Percentiles rank a stretch among this genome's conserved stretches.
Evolutionary conservation across 306 rosid genomes (phyloP).

Genomic region (Dryas drummondii): DNA sequence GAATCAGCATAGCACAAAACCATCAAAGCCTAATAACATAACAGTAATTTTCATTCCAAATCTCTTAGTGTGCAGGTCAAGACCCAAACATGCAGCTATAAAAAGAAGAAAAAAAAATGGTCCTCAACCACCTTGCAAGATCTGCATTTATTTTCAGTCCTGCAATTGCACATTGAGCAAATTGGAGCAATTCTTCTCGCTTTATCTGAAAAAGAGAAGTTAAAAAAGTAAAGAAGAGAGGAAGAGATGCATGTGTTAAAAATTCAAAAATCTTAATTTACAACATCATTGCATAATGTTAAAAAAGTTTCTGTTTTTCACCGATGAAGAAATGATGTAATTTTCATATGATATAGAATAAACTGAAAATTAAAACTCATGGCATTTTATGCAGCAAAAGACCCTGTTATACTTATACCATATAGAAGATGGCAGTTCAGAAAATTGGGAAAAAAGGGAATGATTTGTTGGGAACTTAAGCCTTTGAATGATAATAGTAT

Average conservation of each 20-base stretch:
- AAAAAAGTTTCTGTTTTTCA: not conserved
- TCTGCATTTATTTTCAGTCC: conserved; percentile 83
- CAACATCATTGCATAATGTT: not conserved
- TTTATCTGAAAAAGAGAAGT: conserved; percentile 51
- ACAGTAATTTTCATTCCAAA: conserved; percentile 13
- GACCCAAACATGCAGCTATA: conserved; percentile 22
- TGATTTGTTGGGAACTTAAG: not conserved
- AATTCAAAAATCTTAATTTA: not conserved
- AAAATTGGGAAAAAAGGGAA: not conserved
- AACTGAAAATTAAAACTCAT: not conserved
- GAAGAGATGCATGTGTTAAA: not conserved
- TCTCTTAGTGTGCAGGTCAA: not conserved
- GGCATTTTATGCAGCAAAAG: not conserved
- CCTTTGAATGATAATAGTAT: not conserved
- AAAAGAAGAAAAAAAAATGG: conserved; percentile 5
- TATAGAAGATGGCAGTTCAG: conserved; percentile 6
- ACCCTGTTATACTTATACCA: not conserved
- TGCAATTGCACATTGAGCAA: conserved; percentile 71
- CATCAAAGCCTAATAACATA: conserved; percentile 21
- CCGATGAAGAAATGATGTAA: not conserved
- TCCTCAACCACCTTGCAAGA: conserved; percentile 66
- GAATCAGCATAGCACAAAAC: conserved; percentile 12
- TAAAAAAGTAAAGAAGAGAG: conserved; percentile 6
- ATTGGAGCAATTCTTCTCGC: conserved; percentile 89
- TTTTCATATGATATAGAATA: not conserved